Conservation (phyloP, 1,139 yeast genomes). For the Debaryomyces subglobosus region DNA sequence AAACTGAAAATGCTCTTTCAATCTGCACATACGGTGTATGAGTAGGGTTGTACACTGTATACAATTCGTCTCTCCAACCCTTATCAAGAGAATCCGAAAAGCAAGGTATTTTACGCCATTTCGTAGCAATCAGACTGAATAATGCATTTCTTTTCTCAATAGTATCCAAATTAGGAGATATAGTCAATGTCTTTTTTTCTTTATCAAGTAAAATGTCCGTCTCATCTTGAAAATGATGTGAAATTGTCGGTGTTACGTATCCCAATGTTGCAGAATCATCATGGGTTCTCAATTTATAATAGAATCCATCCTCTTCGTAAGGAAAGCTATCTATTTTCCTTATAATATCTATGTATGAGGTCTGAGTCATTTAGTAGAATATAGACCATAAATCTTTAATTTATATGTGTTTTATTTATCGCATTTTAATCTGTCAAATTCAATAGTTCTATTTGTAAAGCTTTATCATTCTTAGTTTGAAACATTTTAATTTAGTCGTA, state of each 20-base stretch:
- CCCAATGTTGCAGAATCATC: constrained; percentile 55
- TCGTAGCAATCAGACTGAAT: constrained; percentile 45
- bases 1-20: constrained; percentile 81
- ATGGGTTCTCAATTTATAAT: constrained; percentile 51
- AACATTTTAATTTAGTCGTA: background rate
- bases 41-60: constrained; percentile 65
- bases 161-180: constrained; percentile 43
- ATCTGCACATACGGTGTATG: constrained; percentile 61
- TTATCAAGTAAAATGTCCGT: constrained; percentile 40
- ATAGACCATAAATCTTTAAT: background rate
- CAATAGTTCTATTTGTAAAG: background rate
- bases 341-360: constrained; percentile 25
- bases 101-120: constrained; percentile 40
- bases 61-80: constrained; percentile 91
- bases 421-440: background rate
- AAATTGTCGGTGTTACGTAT: constrained; percentile 51
- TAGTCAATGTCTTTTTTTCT: constrained; percentile 30
- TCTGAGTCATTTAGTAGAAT: background rate
- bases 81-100: constrained; percentile 48
- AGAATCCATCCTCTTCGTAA: constrained; percentile 25
- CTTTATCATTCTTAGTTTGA: background rate
- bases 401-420: background rate
- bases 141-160: constrained; percentile 49
- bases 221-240: constrained; percentile 31
- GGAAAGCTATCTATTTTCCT: constrained; percentile 56